Evolutionary conservation across 139 green algal species (phyloP).

Genomic region (Chlamydomonas sp.): DNA sequence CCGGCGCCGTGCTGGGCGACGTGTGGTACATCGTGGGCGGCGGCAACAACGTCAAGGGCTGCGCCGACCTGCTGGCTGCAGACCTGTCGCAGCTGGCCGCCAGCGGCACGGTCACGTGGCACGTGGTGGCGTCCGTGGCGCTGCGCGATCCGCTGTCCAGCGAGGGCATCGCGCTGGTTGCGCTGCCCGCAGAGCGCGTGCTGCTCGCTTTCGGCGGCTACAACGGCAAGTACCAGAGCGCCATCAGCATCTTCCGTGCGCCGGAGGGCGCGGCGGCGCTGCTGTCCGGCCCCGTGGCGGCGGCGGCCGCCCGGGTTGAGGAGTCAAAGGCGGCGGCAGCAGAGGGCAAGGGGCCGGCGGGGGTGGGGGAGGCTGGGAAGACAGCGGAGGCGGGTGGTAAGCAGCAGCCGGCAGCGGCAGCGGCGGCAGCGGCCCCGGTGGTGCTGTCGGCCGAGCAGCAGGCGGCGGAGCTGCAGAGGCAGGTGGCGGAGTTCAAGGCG

Average conservation of each 20-base stretch:
- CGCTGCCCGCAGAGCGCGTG: constrained; percentile 23
- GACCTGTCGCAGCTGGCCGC: constrained; percentile 70
- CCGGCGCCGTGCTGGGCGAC: constrained; percentile 69
- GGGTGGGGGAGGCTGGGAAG: neutral
- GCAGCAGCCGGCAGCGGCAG: constrained; percentile 10
- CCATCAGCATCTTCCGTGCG: constrained; percentile 44
- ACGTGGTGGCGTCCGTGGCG: constrained; percentile 44
- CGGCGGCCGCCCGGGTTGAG: neutral
- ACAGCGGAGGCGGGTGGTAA: neutral
- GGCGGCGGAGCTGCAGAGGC: neutral
- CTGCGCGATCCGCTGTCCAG: constrained; percentile 68
- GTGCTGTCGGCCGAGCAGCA: neutral
- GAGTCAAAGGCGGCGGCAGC: neutral
- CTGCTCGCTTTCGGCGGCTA: constrained; percentile 86
- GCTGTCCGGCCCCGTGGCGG: neutral
- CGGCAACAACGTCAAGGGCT: constrained; percentile 91
- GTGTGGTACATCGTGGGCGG: constrained; percentile 90
- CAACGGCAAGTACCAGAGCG: constrained; percentile 83
- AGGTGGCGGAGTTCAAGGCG: constrained; percentile 32
- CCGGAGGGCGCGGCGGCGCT: constrained; percentile 19
- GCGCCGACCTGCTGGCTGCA: constrained; percentile 87
- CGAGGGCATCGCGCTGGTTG: constrained; percentile 70
- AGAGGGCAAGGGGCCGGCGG: neutral
- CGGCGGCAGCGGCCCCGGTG: neutral
- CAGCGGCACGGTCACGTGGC: constrained; percentile 39